phyloP scores from a whole-genome alignment of 2,329 filamentous ascomycete species.

The Ophioceras dolichostomum region DNA sequence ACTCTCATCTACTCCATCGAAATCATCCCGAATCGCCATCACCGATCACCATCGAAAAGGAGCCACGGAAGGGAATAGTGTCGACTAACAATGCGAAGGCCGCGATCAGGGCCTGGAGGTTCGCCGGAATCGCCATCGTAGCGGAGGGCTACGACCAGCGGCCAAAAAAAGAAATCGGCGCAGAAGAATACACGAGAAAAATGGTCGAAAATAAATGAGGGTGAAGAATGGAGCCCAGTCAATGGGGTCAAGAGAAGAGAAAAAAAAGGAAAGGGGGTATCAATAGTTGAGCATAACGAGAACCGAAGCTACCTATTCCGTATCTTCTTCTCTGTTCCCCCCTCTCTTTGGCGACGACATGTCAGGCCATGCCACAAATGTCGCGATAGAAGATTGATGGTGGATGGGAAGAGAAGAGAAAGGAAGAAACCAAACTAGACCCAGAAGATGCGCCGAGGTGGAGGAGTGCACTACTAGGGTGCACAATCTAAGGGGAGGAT shows the following conservation, averaged over 20 bases:
- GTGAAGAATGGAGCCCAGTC: conserved; percentile 25
- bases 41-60: too few species aligned
- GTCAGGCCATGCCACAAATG: background rate
- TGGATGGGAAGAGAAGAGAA: conserved; percentile 1
- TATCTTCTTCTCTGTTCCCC: too few species aligned
- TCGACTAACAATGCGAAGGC: conserved; percentile 44
- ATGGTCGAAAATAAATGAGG: conserved; percentile 13
- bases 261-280: conserved; percentile 17
- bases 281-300: conserved; percentile 14
- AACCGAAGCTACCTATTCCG: background rate
- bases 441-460: background rate
- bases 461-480: too few species aligned
- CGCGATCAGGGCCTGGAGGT: conserved; percentile 35
- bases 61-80: too few species aligned
- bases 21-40: too few species aligned
- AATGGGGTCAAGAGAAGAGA: conserved; percentile 28
- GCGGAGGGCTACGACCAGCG: conserved; percentile 11
- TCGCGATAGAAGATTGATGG: background rate
- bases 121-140: conserved; percentile 31
- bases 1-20: background rate
- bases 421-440: conserved; percentile 2
- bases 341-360: conserved; percentile 4
- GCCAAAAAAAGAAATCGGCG: conserved; percentile 12
- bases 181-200: too few species aligned
- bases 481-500: background rate